phyloP scores from a whole-genome alignment of 2,329 filamentous ascomycete genomes.

The Aureobasidium melanogenum region DNA sequence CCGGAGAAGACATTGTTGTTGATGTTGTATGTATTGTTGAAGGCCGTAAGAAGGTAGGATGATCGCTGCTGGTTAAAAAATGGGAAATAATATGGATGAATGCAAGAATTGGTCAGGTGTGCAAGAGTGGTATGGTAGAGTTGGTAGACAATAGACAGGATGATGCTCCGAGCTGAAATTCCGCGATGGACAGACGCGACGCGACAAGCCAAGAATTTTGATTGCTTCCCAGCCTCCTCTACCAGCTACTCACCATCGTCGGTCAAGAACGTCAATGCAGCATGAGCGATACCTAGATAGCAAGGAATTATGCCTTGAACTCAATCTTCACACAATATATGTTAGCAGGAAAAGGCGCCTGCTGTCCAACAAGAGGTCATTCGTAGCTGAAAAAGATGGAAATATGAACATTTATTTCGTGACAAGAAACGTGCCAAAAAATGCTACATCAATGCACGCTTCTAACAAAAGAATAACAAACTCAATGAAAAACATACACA shows the following conservation, averaged over 20 bases:
- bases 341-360: too few species aligned
- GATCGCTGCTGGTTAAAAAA: background rate
- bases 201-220: background rate
- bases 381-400: background rate
- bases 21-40: background rate
- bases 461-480: background rate
- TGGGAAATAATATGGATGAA: background rate
- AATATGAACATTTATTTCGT: background rate
- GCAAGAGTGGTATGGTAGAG: background rate
- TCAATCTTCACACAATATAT: too few species aligned
- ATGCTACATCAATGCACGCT: slow-evolving; percentile 8
- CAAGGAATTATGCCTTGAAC: too few species aligned
- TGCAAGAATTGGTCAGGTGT: background rate
- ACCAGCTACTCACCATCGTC: background rate
- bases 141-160: background rate
- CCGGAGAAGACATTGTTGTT: slow-evolving; percentile 10
- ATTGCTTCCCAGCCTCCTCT: background rate
- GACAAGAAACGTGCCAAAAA: slow-evolving; percentile 6
- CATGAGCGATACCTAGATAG: background rate
- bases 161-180: slow-evolving; percentile 1
- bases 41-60: background rate
- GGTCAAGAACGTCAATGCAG: background rate
- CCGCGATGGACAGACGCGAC: background rate
- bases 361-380: background rate
- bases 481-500: background rate